phyloP scores from a whole-genome alignment of 306 rosid species.

The Cucurbita ficifolia region DNA sequence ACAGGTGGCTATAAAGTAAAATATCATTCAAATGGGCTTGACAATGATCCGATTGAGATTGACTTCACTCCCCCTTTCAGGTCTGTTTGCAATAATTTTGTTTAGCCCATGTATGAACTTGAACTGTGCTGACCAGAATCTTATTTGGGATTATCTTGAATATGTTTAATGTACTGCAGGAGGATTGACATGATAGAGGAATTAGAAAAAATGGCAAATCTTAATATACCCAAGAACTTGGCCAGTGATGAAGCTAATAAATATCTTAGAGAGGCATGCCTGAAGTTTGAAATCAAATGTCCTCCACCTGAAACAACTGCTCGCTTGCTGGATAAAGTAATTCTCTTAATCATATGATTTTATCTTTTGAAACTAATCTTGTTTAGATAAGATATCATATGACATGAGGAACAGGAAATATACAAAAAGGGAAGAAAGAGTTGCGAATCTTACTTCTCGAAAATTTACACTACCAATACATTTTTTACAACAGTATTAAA shows the following conservation, averaged over 20 bases:
- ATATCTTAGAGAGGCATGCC: constrained; percentile 59
- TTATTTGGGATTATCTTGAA: constrained; percentile 9
- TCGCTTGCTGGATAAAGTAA: constrained; percentile 80
- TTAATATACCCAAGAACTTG: constrained; percentile 67
- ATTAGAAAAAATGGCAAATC: constrained; percentile 60
- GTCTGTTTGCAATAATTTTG: constrained; percentile 15
- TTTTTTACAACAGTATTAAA: background rate
- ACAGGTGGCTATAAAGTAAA: constrained; percentile 73
- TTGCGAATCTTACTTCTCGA: background rate
- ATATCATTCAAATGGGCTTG: constrained; percentile 64
- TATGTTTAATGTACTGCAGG: constrained; percentile 21
- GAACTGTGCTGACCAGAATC: background rate
- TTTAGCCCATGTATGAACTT: background rate
- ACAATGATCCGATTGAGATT: constrained; percentile 48
- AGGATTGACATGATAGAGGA: constrained; percentile 89
- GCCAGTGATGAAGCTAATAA: constrained; percentile 63
- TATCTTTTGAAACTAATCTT: background rate
- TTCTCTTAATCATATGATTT: background rate
- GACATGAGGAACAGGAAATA: background rate
- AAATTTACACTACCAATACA: background rate
- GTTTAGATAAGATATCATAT: background rate
- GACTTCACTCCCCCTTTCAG: constrained; percentile 42
- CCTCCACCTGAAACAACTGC: constrained; percentile 85
- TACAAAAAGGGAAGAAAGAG: background rate
- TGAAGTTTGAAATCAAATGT: constrained; percentile 55